Evolutionary conservation across 2,329 filamentous ascomycete genomes (phyloP).

Genomic region (Cercospora brassicicola): DNA sequence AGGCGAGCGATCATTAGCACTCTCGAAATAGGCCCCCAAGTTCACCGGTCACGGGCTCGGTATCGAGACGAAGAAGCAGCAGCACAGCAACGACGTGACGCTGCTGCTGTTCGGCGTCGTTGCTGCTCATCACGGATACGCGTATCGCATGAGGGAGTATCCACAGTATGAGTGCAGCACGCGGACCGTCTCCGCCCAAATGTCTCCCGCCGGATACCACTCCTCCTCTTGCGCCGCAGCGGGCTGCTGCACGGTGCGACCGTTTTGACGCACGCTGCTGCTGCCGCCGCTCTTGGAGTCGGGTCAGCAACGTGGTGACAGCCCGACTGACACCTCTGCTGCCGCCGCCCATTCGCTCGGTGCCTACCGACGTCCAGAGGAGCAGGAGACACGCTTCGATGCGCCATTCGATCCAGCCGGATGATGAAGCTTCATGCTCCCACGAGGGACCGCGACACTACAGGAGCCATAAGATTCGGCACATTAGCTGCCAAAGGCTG

Average conservation of each 20-base stretch:
- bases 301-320: conserved; percentile 7
- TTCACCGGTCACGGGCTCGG: conserved; percentile 8
- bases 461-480: conserved; percentile 12
- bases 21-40: conserved; percentile 3
- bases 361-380: neutral
- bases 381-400: conserved; percentile 11
- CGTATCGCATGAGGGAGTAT: neutral
- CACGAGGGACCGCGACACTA: conserved; percentile 7
- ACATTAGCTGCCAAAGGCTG: neutral
- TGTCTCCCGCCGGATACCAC: neutral
- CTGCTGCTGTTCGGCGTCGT: neutral
- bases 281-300: neutral
- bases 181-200: neutral
- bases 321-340: neutral
- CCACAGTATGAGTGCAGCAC: neutral
- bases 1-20: neutral
- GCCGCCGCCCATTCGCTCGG: conserved; percentile 11
- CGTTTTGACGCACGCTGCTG: neutral
- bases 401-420: conserved; percentile 14
- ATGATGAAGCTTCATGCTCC: conserved; percentile 18
- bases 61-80: neutral
- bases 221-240: neutral
- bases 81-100: neutral
- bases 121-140: neutral
- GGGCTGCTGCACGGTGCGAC: neutral